Percentiles rank a stretch among this genome's conserved stretches.
Evolutionary conservation across 2,329 filamentous ascomycete species (phyloP).

Genomic region (Teratosphaeria epicoccoides): DNA sequence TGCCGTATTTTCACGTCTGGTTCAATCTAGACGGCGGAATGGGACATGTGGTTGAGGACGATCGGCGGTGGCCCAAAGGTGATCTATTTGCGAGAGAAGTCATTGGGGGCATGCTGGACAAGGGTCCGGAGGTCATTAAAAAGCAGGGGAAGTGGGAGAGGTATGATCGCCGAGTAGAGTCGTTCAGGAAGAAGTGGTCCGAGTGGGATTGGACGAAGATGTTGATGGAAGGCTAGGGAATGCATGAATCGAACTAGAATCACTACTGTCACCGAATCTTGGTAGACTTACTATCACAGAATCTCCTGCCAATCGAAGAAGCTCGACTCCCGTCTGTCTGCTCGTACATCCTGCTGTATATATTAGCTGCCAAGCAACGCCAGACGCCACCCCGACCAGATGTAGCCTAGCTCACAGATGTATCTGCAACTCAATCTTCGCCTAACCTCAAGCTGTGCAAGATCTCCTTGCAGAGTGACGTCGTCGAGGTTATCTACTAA

Average conservation of each 20-base stretch:
- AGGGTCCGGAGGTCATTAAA: conserved; percentile 72
- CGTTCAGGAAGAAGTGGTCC: conserved; percentile 74
- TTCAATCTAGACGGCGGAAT: conserved; percentile 85
- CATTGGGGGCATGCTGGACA: conserved; percentile 82
- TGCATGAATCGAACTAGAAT: too few relatives aligned
- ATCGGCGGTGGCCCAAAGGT: conserved; percentile 72
- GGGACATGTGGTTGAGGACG: conserved; percentile 85
- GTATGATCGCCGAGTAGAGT: conserved; percentile 57
- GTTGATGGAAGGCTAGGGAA: conserved; percentile 39
- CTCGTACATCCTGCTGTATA: not conserved
- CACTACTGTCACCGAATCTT: too few relatives aligned
- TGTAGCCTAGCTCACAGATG: not conserved
- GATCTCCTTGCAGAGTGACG: not conserved
- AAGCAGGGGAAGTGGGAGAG: conserved; percentile 77
- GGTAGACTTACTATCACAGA: too few relatives aligned
- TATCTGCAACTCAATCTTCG: not conserved
- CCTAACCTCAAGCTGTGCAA: not conserved
- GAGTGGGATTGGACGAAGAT: conserved; percentile 83
- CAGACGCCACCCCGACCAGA: not conserved
- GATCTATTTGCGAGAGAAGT: conserved; percentile 90
- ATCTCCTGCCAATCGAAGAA: too few relatives aligned
- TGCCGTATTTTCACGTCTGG: conserved; percentile 98
- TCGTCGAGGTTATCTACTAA: not conserved
- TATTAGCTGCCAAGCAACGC: not conserved
- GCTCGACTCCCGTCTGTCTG: too few relatives aligned